A percentile compares a stretch with the other conserved stretches of the same genome.
Evolutionary conservation across 805 yeast species (phyloP).

Genomic region (Barnettozyma siamensis): DNA sequence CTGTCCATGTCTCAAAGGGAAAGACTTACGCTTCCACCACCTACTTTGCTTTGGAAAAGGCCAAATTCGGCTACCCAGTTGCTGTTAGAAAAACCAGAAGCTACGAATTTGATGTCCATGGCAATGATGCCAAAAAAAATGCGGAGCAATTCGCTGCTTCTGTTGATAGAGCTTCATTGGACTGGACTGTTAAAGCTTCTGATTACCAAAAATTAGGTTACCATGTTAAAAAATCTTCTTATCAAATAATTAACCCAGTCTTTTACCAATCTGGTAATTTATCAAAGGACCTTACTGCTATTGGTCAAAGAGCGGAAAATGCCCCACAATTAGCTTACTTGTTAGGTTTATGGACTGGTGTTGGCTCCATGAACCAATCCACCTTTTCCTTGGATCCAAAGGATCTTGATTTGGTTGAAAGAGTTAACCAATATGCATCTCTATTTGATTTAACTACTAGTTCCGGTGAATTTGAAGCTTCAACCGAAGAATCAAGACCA

Average conservation of each 20-base stretch:
- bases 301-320: constrained; percentile 15
- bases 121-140: constrained; percentile 17
- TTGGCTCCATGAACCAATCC: too few species aligned
- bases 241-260: constrained; percentile 33
- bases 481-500: too few species aligned
- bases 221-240: constrained; percentile 28
- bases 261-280: constrained; percentile 30
- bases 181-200: constrained; percentile 37
- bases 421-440: constrained; percentile 22
- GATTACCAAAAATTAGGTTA: constrained; percentile 27
- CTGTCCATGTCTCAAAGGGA: constrained; percentile 12
- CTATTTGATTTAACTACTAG: constrained; percentile 3
- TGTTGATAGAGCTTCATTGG: constrained; percentile 17
- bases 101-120: constrained; percentile 5
- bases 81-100: not conserved
- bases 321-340: constrained; percentile 33
- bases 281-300: constrained; percentile 21
- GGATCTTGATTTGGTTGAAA: constrained; percentile 23
- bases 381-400: too few species aligned
- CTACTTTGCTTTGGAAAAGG: constrained; percentile 20
- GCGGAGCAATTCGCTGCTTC: constrained; percentile 22
- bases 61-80: constrained; percentile 14
- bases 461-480: constrained; percentile 10
- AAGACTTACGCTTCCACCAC: constrained; percentile 19
- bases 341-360: constrained; percentile 38